Evolutionary conservation across 1,284 basidiomycete species (phyloP), one percentile per base, ranked within the genome.

Genomic region (Kalmanozyma brasiliensis): DNA sequence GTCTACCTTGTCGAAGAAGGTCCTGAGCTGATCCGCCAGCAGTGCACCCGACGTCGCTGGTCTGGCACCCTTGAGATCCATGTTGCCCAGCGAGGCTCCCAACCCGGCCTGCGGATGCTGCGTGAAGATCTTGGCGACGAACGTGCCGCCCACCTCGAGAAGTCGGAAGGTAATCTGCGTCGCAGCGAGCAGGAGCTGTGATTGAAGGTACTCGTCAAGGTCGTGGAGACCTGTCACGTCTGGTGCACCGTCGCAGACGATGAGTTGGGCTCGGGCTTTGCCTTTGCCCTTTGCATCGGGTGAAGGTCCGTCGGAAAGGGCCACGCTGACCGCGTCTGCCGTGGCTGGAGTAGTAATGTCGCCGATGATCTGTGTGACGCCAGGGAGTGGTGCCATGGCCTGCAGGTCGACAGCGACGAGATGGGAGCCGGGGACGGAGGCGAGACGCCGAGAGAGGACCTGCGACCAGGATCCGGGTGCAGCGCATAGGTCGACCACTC

Each of bases 181-280:
- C 1, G 86, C 86, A 14, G 86, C 85, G 13, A 86, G 81, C 2
- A 87, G 78, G 0, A 87, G 83, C 67, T 87, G 86, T 0, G 85
- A 84, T 73, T 87, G 87, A 6, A 87, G 83, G 62, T 86, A 86
- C 26, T 86, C 86, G 77, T 87, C 87, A 19, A 87, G 81, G 61
- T 86, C 85, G 62, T 87, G 86, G 0, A 87, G 82, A 22, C 87
- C 87, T 4, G 86, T 87, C 10, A 87, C 86, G 73, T 87, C 87
- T 3, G 87, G 86, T 16, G 87, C 87, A 9, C 87, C 87, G 62
- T 87, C 87, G 65, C 87, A 87, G 2, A 87, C 84, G 24, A 87
- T 85, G 33, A 87, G 78, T 55, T 87, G 85, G 0, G 86, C 86
- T 48, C 84, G 82, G 8, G 83, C 76, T 4, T 84, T 85, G 33